phyloP scores from a whole-genome alignment of 2,329 filamentous ascomycete genomes.

The Fusarium euwallaceae region DNA sequence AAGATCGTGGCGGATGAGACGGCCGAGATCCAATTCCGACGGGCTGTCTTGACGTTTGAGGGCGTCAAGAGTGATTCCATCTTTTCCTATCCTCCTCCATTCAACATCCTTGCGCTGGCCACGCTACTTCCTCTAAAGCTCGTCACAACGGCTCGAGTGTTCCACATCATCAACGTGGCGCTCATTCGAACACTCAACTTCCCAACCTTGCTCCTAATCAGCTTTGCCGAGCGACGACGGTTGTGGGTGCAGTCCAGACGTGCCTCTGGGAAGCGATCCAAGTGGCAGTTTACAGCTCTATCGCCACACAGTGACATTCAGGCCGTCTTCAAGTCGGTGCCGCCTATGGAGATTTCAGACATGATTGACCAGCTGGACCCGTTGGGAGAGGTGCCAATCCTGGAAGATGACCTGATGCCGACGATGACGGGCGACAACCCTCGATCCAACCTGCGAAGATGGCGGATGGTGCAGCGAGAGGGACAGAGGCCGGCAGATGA shows the following conservation, averaged over 20 bases:
- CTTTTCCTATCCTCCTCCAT: constrained; percentile 77
- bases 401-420: constrained; percentile 51
- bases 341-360: constrained; percentile 59
- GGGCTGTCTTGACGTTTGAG: constrained; percentile 79
- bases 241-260: constrained; percentile 52
- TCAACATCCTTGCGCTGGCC: constrained; percentile 76
- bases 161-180: constrained; percentile 79
- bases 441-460: constrained; percentile 37
- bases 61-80: constrained; percentile 80
- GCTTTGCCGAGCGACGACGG: constrained; percentile 70
- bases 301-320: constrained; percentile 72
- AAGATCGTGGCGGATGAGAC: constrained; percentile 77
- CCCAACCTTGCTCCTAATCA: constrained; percentile 72
- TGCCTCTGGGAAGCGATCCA: constrained; percentile 42
- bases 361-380: constrained; percentile 53
- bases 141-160: constrained; percentile 71
- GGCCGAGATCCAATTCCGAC: constrained; percentile 78
- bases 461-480: constrained; percentile 40
- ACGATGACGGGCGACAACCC: constrained; percentile 46
- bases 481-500: constrained; percentile 27
- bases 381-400: constrained; percentile 50
- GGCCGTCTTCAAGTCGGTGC: constrained; percentile 70
- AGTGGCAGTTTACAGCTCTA: constrained; percentile 61
- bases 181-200: constrained; percentile 73
- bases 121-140: constrained; percentile 76